Base-by-base conservation (phyloP, 148 eudicot genomes). In the Dianthus caryophyllus region DNA sequence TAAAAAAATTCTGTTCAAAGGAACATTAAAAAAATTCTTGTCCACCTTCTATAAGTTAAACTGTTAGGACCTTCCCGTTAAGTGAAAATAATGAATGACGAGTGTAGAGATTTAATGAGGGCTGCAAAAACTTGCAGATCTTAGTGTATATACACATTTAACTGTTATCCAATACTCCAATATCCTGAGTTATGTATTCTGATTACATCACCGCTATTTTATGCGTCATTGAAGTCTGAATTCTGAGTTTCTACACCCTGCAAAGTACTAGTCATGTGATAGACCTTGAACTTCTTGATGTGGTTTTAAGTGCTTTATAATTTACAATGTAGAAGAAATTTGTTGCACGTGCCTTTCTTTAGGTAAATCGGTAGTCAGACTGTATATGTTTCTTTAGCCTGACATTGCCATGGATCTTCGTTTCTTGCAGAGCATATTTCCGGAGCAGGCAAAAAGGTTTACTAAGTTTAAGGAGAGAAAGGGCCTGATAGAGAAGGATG, bases 401-500 rank as follows among this genome's bases (percentile, higher is more conserved):
- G 36, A 43, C 54, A 27, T 39, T 38, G 22, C 66, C 18, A 38
- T 25, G 53, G 56, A 38, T 54, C 39, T 52, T 30, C 57, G 26
- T 65, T 71, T 39, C 36, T 51, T 83, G 68, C 90, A 94, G 97
- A 94, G 97, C 74, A 90, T 94, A 69, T 84, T 95, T 26, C 75
- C 83, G 27, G 87, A 90, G 73, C 99, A 94, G 75, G 97, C 92
- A 25, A 88, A 77, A 73, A 84, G 96, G 73, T 94, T 94, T 81
- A 90, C 96, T 20, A 94, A 94, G 78, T 94, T 88, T 70, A 84
- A 84, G 72, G 99, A 94, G 78, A 88, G 99, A 75, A 94, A 84
- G 76, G 90, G 93, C 71, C 93, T 94, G 56, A 94, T 94, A 33
- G 99, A 94, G 79, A 94, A 94, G 83, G 99, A 94, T 78, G 99